phyloP scores from a whole-genome alignment of 352 stramenopile genomes.

The Thalassiosira hispida region DNA sequence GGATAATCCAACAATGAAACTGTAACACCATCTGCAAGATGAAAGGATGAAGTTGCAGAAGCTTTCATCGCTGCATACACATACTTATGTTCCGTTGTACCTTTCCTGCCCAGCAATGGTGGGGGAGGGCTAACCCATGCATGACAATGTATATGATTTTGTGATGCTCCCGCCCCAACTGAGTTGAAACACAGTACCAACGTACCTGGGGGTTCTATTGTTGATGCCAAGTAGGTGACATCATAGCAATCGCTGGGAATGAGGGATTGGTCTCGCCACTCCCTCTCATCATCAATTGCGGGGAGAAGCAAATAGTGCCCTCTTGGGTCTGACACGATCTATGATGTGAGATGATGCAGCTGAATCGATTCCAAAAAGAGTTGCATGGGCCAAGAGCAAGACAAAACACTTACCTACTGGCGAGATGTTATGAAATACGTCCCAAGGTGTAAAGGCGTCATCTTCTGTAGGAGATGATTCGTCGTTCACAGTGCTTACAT shows the following conservation, averaged over 20 bases:
- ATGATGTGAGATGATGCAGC: no score
- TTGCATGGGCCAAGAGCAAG: neutral
- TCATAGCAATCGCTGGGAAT: constrained; percentile 54
- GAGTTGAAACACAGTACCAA: constrained; percentile 64
- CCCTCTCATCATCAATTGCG: constrained; percentile 27
- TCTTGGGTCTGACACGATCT: constrained; percentile 38
- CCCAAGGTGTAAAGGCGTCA: constrained; percentile 36
- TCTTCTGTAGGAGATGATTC: neutral
- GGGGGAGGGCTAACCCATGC: constrained; percentile 55
- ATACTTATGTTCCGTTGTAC: constrained; percentile 16
- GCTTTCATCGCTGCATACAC: constrained; percentile 30
- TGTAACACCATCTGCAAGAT: constrained; percentile 31
- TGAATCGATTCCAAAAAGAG: no score
- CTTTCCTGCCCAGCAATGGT: constrained; percentile 27
- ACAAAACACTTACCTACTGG: constrained; percentile 31
- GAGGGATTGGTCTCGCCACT: constrained; percentile 67
- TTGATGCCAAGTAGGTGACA: constrained; percentile 51
- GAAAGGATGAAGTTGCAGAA: constrained; percentile 17
- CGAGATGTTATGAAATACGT: constrained; percentile 72
- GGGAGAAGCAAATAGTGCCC: constrained; percentile 71
- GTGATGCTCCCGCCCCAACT: constrained; percentile 60
- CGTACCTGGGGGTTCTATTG: constrained; percentile 56
- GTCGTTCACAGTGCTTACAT: neutral
- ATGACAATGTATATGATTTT: constrained; percentile 78
- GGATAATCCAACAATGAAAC: constrained; percentile 67